A percentile compares a stretch with the other conserved stretches of the same genome.
Conservation (phyloP, 805 yeast species). For the Ogataea trehalophila region DNA sequence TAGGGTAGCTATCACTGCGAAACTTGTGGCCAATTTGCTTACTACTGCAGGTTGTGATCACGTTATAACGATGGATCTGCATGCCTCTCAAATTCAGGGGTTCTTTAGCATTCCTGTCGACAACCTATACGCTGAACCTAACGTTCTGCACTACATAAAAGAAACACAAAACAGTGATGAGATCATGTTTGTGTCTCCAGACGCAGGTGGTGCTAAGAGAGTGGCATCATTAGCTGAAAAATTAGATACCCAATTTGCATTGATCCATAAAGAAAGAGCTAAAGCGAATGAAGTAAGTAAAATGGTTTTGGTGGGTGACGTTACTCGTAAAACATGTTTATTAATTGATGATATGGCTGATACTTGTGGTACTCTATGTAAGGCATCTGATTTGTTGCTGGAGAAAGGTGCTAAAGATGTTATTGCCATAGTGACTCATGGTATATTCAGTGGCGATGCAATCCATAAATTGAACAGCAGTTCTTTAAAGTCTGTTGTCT, state of each 20-base stretch:
- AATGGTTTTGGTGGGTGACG: slow-evolving; percentile 97
- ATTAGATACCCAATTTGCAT: slow-evolving; percentile 87
- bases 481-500: slow-evolving; percentile 67
- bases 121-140: slow-evolving; percentile 92
- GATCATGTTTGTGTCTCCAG: slow-evolving; percentile 88
- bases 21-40: slow-evolving; percentile 83
- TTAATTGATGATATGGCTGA: slow-evolving; percentile 98
- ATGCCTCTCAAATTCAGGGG: slow-evolving; percentile 97
- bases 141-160: slow-evolving; percentile 74
- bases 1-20: slow-evolving; percentile 95
- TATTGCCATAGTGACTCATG: slow-evolving; percentile 93
- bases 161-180: slow-evolving; percentile 51
- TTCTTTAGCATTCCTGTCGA: slow-evolving; percentile 94
- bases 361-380: slow-evolving; percentile 94
- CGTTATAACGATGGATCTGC: slow-evolving; percentile 94
- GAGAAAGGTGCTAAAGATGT: slow-evolving; percentile 80
- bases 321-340: slow-evolving; percentile 72
- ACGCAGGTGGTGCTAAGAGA: slow-evolving; percentile 98
- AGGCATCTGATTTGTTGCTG: slow-evolving; percentile 85
- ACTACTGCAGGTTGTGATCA: slow-evolving; percentile 95
- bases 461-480: slow-evolving; percentile 64
- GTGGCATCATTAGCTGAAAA: slow-evolving; percentile 93
- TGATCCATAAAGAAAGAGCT: slow-evolving; percentile 94
- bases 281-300: slow-evolving; percentile 91
- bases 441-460: slow-evolving; percentile 85